Percentiles rank a stretch among this genome's conserved stretches.
Conservation (phyloP, 2,329 filamentous ascomycete species). For the Monilinia aucupariae region DNA sequence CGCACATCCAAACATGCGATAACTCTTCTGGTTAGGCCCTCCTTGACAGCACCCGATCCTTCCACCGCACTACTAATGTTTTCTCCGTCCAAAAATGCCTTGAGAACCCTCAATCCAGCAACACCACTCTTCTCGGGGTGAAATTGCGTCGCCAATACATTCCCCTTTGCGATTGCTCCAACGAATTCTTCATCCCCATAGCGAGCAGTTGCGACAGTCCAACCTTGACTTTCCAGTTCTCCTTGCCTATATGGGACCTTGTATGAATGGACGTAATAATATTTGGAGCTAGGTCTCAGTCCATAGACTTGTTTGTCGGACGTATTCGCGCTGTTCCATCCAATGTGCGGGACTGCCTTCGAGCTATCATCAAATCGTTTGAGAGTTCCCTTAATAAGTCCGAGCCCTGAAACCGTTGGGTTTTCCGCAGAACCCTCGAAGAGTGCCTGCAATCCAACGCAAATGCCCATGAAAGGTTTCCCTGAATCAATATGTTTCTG, state of each 20-base stretch:
- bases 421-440: constrained; percentile 84
- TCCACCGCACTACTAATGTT: constrained; percentile 34
- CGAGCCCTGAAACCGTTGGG: constrained; percentile 64
- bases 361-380: constrained; percentile 68
- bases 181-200: constrained; percentile 90
- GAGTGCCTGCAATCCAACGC: constrained; percentile 86
- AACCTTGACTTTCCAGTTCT: constrained; percentile 73
- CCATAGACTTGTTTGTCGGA: constrained; percentile 63
- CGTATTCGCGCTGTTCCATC: constrained; percentile 88
- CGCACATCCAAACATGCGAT: constrained; percentile 96
- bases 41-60: constrained; percentile 35
- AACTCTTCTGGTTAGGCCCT: constrained; percentile 83
- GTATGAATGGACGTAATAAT: constrained; percentile 98
- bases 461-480: constrained; percentile 98
- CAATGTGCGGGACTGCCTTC: constrained; percentile 97
- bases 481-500: constrained; percentile 75
- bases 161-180: constrained; percentile 78
- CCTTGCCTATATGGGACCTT: constrained; percentile 70
- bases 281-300: constrained; percentile 76
- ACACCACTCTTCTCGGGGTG: constrained; percentile 96
- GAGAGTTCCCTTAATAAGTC: constrained; percentile 65
- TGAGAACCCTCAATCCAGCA: constrained; percentile 76
- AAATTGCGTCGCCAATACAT: constrained; percentile 89
- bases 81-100: constrained; percentile 76
- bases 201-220: constrained; percentile 83